These are phyloP conservation scores for Penicillium occitanis DNA, from an alignment of 2,329 filamentous ascomycete genomes.

Conservation along the genomic window DNA sequence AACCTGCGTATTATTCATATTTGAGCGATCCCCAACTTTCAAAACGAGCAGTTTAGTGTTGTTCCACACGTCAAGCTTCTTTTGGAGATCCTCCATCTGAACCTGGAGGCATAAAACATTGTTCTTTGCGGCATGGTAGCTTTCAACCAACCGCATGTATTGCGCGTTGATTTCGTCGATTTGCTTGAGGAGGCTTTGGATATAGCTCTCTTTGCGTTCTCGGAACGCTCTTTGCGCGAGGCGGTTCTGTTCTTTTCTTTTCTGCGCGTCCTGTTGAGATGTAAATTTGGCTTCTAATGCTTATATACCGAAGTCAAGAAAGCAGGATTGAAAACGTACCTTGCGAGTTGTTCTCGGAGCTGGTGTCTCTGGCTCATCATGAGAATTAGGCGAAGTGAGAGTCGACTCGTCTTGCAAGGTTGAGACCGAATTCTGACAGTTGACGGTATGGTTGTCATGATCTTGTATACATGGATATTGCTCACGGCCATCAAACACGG, in stretches of 20 bases:
- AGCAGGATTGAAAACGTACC: neutral
- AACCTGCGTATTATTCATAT: neutral
- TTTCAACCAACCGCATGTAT: constrained; percentile 4
- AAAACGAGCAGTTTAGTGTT: neutral
- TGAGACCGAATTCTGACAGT: neutral
- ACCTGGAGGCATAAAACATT: constrained; percentile 1
- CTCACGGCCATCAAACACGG: neutral
- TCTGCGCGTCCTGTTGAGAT: neutral
- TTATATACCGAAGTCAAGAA: neutral
- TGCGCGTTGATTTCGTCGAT: constrained; percentile 8
- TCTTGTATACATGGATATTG: neutral
- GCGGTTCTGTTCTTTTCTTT: constrained; percentile 6
- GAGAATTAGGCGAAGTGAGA: neutral
- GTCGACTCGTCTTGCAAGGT: neutral
- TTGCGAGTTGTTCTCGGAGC: neutral
- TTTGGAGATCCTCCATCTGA: neutral
- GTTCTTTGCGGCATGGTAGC: neutral
- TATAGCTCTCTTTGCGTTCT: constrained; percentile 10
- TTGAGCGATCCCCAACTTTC: neutral
- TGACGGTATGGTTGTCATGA: neutral
- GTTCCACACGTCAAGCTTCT: neutral
- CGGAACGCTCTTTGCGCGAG: constrained; percentile 9
- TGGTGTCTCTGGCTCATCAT: neutral
- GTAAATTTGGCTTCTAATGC: neutral
- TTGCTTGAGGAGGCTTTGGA: constrained; percentile 1